Evolutionary conservation across 805 yeast species (phyloP), one percentile per base, ranked within the genome.

Genomic region (Teunomyces atbi): DNA sequence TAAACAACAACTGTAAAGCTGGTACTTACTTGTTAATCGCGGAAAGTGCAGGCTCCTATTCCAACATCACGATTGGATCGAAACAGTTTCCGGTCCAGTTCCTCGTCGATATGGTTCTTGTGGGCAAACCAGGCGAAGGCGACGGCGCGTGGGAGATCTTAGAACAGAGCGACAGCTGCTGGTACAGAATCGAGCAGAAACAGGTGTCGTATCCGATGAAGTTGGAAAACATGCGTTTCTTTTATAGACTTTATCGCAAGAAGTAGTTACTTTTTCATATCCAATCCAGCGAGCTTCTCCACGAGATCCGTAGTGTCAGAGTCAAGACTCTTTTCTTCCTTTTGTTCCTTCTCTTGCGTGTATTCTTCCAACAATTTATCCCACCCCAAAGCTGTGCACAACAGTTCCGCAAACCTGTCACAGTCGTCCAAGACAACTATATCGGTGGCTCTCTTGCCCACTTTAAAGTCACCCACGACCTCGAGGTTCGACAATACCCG

Each of bases 1-100:
- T 89, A 47, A 75, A 79, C 45, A 52, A 58, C 4, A 35, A 59
- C 6, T 87, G 95, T 62, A 59, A 64, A 29, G 45, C 62, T 1
- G 94, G 91, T 0, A 66, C 88, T 12, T 62, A 77, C 23, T 64
- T 89, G 29, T 69, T 90, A 38, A 80, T 89, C 19, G 79, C 88
- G 1, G 97, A 89, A 58, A 84, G 94, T 66, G 97, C 97, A 0
- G 96, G 97, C 0, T 86, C 95, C 7, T 89, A 83, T 64, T 87
- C 96, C 1, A 84, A 88, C 55, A 86, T 89, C 32, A 75, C 81
- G 2, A 76, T 89, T 36, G 96, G 96, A 3, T 64, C 79, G 26
- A 89, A 85, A 61, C 78, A 71, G 53, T 89, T 89, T 68, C 96
- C 96, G 0, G 83, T 89, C 3, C 90, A 88, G 53, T 88, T 85